Conservation (phyloP, 2,329 filamentous ascomycete species). For the Sclerotinia minor region DNA sequence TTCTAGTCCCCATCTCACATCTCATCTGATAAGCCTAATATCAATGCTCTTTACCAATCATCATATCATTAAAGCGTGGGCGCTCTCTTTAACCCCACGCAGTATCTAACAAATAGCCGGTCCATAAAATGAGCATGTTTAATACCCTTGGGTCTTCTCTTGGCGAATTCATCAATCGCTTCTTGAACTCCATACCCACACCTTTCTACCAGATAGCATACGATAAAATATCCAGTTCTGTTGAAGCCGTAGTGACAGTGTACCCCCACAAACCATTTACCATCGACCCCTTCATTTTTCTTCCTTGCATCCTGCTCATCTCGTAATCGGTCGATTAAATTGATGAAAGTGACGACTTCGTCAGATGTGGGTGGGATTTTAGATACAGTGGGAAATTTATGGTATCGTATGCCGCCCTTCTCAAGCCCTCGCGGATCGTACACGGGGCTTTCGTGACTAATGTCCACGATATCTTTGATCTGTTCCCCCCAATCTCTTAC, state of each 20-base stretch:
- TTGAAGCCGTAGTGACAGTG: slow-evolving; percentile 97
- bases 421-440: slow-evolving; percentile 77
- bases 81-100: slow-evolving; percentile 39
- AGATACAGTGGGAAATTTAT: slow-evolving; percentile 89
- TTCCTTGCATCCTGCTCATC: slow-evolving; percentile 52
- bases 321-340: slow-evolving; percentile 60
- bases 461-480: slow-evolving; percentile 81
- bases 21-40: background rate
- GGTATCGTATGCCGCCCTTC: slow-evolving; percentile 65
- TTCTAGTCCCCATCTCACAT: slow-evolving; percentile 1
- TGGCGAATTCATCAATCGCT: slow-evolving; percentile 77
- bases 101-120: slow-evolving; percentile 77
- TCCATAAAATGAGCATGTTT: slow-evolving; percentile 88
- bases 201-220: slow-evolving; percentile 85
- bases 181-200: slow-evolving; percentile 70
- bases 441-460: slow-evolving; percentile 85
- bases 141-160: slow-evolving; percentile 76
- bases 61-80: slow-evolving; percentile 36
- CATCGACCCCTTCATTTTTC: slow-evolving; percentile 46
- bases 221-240: slow-evolving; percentile 86
- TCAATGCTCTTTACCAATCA: background rate
- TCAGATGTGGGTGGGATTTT: slow-evolving; percentile 72
- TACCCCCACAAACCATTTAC: slow-evolving; percentile 65
- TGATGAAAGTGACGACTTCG: slow-evolving; percentile 57
- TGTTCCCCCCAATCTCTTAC: slow-evolving; percentile 63